Evolutionary conservation across 2,329 filamentous ascomycete species (phyloP), one percentile per base, ranked within the genome.

Genomic region (Dactylellina sp.): DNA sequence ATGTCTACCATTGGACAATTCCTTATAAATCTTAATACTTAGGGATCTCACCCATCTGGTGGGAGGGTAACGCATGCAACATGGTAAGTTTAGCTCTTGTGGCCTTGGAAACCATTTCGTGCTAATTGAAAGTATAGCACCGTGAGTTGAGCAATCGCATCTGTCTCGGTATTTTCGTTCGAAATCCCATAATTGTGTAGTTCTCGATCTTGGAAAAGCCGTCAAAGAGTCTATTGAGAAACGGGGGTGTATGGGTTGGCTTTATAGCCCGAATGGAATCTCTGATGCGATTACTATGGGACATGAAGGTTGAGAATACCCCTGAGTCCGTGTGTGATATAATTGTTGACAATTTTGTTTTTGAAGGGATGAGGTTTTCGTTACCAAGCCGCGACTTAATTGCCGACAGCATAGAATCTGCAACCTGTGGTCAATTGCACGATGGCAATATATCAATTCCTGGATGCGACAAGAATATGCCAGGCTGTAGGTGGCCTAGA

Each of bases 381-480:
- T 86, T 97, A 3, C 93, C 97, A 80, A 91, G 90, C 1, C 87
- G 93, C 71, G 93, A 98, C 80, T 89, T 97, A 76, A 97, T 98
- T 77, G 93, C 93, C 76, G 93, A 98, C 82, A 93, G 89, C 77
- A 93, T 97, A 79, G 94, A 98, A 83, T 75, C 63, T 32, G 77
- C 76, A 40, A 97, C 93, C 0, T 94, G 90, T 80, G 94, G 91
- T 3, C 93, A 97, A 80, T 90, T 91, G 78, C 92, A 97, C 81
- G 94, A 97, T 80, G 94, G 93, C 70, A 96, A 93, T 81, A 93
- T 97, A 80, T 89, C 91, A 28, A 94, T 97, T 77, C 93, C 94
- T 0, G 93, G 93, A 9, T 97, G 93, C 81, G 93, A 97, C 83
- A 97, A 97, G 86, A 97, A 97, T 81, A 97, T 97, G 94, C 93